Evolutionary conservation across 352 stramenopile species (phyloP), one percentile per base, ranked within the genome.

Genomic region (Phytophthora europaea): DNA sequence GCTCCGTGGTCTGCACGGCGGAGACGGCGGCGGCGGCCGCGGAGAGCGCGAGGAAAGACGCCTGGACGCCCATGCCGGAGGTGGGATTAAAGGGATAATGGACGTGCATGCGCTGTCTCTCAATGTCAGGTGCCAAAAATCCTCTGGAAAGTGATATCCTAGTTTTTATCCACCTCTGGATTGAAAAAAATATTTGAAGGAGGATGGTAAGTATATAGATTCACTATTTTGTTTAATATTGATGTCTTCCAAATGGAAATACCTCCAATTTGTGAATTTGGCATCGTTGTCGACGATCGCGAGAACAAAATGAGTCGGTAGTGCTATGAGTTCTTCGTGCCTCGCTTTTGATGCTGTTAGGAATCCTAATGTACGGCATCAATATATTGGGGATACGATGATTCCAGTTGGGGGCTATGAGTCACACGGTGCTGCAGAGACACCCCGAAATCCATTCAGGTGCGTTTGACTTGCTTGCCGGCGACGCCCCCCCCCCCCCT

Each of bases 31-130:
- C 55, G 13, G n/a, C 26, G 6, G 66, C 53, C 56, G 61, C 36
- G 6, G 70, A 65, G 53, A 76, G 65, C 53, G 36, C 61, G 38
- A 76, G 40, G 43, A 86, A 70, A 31, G 66, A 64, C 67, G 64
- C 54, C 52, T 67, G 59, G 13, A 76, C 28, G 6, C 50, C 60
- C 70, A 80, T 80, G 28, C 12, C 34, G 23, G 26, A 47, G 55
- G 33, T 28, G 43, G 16, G 45, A 40, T 63, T 33, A 10, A 43
- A 66, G 23, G 54, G 13, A 33, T 23, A 43, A 53, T 26, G 33
- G 58, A 59, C 22, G 58, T 9, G 9, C 9, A 12, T 12, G 22
- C 16, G 65, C 71, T 78, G 70, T 78, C 71, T 78, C 66, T 78
- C 18, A 9, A 4, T 15, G 38, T 15, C 38, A 47, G 38, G 13